phyloP scores from a whole-genome alignment of 768 basidiomycete genomes.

The Rhodosporidiobolus sp. region DNA sequence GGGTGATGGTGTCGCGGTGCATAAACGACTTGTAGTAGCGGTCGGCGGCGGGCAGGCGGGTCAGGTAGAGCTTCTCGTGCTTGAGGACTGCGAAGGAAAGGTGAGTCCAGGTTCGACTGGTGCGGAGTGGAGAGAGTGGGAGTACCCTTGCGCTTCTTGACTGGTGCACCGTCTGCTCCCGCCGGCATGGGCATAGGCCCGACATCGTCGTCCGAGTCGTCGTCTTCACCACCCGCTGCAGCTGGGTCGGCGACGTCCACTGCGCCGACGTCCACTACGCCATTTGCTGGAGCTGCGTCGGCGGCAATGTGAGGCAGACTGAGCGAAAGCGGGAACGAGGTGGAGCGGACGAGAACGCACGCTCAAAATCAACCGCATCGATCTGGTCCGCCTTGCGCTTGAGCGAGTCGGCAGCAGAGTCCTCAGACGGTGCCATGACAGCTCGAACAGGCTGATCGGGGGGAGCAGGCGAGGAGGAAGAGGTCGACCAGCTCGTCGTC shows the following conservation, averaged over 20 bases:
- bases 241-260: slow-evolving; percentile 36
- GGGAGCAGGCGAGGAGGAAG: background rate
- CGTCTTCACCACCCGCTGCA: slow-evolving; percentile 48
- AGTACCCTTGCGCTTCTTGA: slow-evolving; percentile 80
- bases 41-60: slow-evolving; percentile 84
- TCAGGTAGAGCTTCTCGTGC: slow-evolving; percentile 87
- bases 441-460: background rate
- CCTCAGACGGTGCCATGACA: background rate
- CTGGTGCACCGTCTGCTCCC: slow-evolving; percentile 44
- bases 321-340: background rate
- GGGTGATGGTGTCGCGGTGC: slow-evolving; percentile 91
- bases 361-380: slow-evolving; percentile 33
- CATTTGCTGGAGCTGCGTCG: slow-evolving; percentile 6
- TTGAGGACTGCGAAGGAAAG: slow-evolving; percentile 66
- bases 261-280: slow-evolving; percentile 17
- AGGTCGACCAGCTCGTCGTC: background rate
- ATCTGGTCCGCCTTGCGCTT: slow-evolving; percentile 37
- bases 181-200: slow-evolving; percentile 75
- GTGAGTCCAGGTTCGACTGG: background rate
- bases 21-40: slow-evolving; percentile 97
- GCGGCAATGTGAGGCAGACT: no score
- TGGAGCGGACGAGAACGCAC: slow-evolving; percentile 1
- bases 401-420: slow-evolving; percentile 18
- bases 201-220: slow-evolving; percentile 67
- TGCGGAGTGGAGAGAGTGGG: background rate